phyloP scores from a whole-genome alignment of 495 filamentous ascomycete genomes.

The Pseudevernia furfuracea region DNA sequence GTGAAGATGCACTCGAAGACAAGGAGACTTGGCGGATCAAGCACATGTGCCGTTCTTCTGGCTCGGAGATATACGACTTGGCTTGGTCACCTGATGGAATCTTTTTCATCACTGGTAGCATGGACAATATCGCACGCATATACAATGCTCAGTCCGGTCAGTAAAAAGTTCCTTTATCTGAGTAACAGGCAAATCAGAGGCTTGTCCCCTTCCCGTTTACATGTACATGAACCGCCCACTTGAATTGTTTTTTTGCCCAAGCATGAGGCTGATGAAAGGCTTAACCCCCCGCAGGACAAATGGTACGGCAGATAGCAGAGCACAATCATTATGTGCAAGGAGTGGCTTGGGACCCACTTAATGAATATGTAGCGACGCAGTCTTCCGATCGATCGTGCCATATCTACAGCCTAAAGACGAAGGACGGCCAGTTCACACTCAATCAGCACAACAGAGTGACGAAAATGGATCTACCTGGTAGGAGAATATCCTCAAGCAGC shows the following conservation, averaged over 20 bases:
- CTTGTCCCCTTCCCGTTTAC: neutral
- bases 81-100: conserved; percentile 96
- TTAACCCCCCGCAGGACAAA: conserved; percentile 52
- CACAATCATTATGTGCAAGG: conserved; percentile 99
- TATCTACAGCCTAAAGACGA: conserved; percentile 91
- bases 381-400: conserved; percentile 97
- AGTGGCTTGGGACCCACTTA: conserved; percentile 95
- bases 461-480: conserved; percentile 85
- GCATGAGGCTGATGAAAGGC: conserved; percentile 14
- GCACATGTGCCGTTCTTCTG: conserved; percentile 89
- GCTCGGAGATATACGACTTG: conserved; percentile 93
- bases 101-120: conserved; percentile 96
- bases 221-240: neutral
- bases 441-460: conserved; percentile 63
- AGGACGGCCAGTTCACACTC: conserved; percentile 93
- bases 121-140: conserved; percentile 97
- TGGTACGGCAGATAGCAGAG: conserved; percentile 94
- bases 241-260: neutral
- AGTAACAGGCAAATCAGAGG: neutral
- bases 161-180: conserved; percentile 18
- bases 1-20: conserved; percentile 79
- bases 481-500: conserved; percentile 85
- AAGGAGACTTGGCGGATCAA: conserved; percentile 96
- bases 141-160: conserved; percentile 90
- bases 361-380: conserved; percentile 97